Base-by-base conservation (phyloP, 2,329 filamentous ascomycete genomes). In the Talaromyces sp. region DNA sequence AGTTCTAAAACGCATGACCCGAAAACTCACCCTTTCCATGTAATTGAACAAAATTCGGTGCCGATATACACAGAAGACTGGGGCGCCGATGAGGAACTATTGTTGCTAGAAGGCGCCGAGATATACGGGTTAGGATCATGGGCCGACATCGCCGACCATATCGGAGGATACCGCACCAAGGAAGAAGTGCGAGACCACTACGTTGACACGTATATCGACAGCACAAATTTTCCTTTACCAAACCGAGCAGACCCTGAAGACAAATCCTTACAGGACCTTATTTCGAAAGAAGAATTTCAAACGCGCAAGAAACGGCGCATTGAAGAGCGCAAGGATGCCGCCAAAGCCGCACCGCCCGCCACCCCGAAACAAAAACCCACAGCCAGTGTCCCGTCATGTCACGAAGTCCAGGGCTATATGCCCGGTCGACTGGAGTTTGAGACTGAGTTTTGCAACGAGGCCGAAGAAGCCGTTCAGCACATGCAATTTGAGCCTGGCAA, bases 361-460 rank as follows among this genome's bases (percentile, higher is more conserved):
- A 90, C 91, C 27, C 92, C 93, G 1, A 96, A 97, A 77, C 93
- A 93, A 68, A 98, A 98, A 72, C 95, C 95, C 0, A 98, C 93
- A 0, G 93, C 93, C 9, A 96, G 91, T 79, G 92, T 97, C 2
- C 95, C 95, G 0, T 89, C 92, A 36, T 99, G 95, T 75, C 95
- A 99, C 79, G 95, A 99, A 76, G 95, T 99, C 42, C 92, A 97
- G 76, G 95, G 95, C 3, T 99, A 96, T 74, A 99, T 99, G 95
- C 95, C 95, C 3, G 95, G 95, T 52, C 92, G 95, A 47, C 78
- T 99, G 66, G 95, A 99, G 71, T 99, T 99, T 66, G 95, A 99
- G 81, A 97, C 91, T 0, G 95, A 99, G 70, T 95, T 96, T 72
- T 91, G 93, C 71, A 99, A 99, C 70, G 95, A 99, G 70, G 95